Base-by-base conservation (phyloP, 2,329 filamentous ascomycete species). In the Epichloe festucae region DNA sequence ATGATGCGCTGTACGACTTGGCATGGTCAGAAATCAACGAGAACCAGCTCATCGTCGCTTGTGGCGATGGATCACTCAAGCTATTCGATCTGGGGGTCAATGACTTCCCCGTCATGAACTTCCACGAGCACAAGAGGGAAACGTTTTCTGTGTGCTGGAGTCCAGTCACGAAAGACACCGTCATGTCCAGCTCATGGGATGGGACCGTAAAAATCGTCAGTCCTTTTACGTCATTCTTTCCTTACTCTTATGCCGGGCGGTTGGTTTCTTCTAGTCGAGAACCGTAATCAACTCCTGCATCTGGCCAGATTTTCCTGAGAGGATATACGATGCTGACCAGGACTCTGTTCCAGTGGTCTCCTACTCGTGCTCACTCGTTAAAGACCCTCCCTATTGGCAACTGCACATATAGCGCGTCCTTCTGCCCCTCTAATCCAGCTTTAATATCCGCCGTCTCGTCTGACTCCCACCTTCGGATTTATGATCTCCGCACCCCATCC, bases 11-110 rank as follows among this genome's bases (percentile, higher is more conserved):
- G 57, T 98, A 95, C 69, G 93, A 98, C 70, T 76, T 93, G 50
- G 80, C 90, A 27, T 97, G 93, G 89, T 95, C 89, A 17, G 93
- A 98, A 72, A 81, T 89, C 59, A 90, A 98, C 72, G 91, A 96
- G 72, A 95, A 93, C 69, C 93, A 98, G 71, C 74, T 96, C 49
- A 78, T 95, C 19, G 84, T 85, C 1, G 90, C 89, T 0, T 90
- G 87, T 58, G 93, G 93, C 57, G 93, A 98, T 70, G 93, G 93
- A 51, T 91, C 87, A 51, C 78, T 98, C 62, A 96, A 96, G 71
- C 80, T 98, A 46, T 98, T 93, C 68, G 93, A 98, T 69, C 78
- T 90, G 35, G 80, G 78, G 3, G 77, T 94, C 36, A 75, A 84
- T 59, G 79, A 90, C 43, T 97, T 93, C 63, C 93, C 93, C 8